Base-by-base conservation (phyloP, 2,329 filamentous ascomycete genomes). In the Emergomyces pasteurianus region DNA sequence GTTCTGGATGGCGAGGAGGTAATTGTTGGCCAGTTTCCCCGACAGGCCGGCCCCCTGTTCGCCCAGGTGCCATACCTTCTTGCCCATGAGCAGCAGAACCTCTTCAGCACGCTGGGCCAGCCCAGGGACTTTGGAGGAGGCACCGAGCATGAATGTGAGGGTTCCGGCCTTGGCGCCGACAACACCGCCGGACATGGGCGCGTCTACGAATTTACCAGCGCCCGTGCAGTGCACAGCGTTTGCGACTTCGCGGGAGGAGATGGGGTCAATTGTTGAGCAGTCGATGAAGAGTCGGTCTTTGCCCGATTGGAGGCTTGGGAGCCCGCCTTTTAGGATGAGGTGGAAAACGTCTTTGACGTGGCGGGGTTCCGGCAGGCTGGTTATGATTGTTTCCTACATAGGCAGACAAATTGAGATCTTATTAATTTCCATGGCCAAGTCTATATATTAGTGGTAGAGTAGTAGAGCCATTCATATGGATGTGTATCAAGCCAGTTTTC, bases 1-100 rank as follows among this genome's bases (percentile, higher is more conserved):
- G 75, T 99, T 99, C 79, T 91, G 95, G 67, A 97, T 85, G 3
- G 92, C 92, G 3, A 99, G 80, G 34, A 97, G 83, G 73, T 99
- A 99, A 75, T 99, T 99, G 78, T 99, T 99, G 59, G 92, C 92
- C 38, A 99, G 81, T 77, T 99, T 99, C 46, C 89, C 94, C 12
- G 90, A 89, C 1, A 99, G 81, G 0, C 94, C 94, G 2, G 89
- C 84, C 12, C 91, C 92, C 66, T 95, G 91, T 0, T 80, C 80
- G 3, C 94, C 94, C 68, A 95, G 88, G 72, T 95, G 91, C 63
- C 95, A 81, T 4, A 95, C 87, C 62, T 87, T 87, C 70, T 86
- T 86, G 59, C 94, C 94, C 91, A 99, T 96, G 63, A 85, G 80
- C 26, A 86, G 79, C 5, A 99, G 80, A 1, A 91, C 80, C 0